Evolutionary conservation across 2,329 filamentous ascomycete species (phyloP), one percentile per base, ranked within the genome.

Genomic region (Ceratocystis eucalypticola): DNA sequence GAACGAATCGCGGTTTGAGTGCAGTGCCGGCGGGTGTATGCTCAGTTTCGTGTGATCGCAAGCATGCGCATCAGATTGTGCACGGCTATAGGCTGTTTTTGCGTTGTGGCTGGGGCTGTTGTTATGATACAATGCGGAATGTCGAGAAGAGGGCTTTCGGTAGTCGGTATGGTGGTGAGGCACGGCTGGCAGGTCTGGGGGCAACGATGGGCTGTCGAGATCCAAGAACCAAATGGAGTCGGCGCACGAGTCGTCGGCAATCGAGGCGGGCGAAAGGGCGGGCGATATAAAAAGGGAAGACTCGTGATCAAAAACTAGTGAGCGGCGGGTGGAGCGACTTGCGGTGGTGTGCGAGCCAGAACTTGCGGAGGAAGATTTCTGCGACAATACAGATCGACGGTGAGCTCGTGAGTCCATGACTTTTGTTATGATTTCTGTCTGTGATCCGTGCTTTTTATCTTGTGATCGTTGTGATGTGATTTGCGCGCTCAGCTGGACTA

Each of bases 1-100:
- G 69, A 82, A 74, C 20, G 81, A 84, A 70, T 80, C 78, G 68
- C 80, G 77, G 70, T 65, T 67, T 20, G 50, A 37, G n/a, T 30
- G 25, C 7, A 30, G 1, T n/a, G 8, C 28, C 7, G 53, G 53
- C 15, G 53, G 25, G 12, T 46, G 12, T 50, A 10, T 45, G 37
- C 17, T 63, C 45, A 63, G 45, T 8, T 10, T 41, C 20, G 53
- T 33, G 53, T 33, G 28, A 22, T 30, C 28, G 28, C 28, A 30
- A 4, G 5, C 28, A 59, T 59, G n/a, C 12, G 28, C 53, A 59
- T 59, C 25, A 10, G 53, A 59, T 33, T 59, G 53, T 30, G 53
- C 53, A 15, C 53, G 53, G 7, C 25, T 30, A 17, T 59, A 28
- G 12, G 53, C 22, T 22, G 53, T 37, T n/a, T 20, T 41, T 41